These are phyloP conservation scores for Pleurozium schreberi DNA, from an alignment of 225 moss, liverwort and hornwort species.

Conservation along the genomic window DNA sequence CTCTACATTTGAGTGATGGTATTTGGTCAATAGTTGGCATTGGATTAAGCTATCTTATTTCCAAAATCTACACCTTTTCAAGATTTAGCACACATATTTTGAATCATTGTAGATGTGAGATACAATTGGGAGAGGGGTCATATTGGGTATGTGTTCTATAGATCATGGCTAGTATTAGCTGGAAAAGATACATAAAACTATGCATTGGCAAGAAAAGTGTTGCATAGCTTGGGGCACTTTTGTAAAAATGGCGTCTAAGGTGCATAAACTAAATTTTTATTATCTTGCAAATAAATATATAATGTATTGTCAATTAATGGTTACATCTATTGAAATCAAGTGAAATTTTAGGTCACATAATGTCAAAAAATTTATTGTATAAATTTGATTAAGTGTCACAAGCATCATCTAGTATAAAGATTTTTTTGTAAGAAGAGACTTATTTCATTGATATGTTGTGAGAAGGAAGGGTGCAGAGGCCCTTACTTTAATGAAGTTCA, in stretches of 20 bases:
- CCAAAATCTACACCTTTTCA: not conserved
- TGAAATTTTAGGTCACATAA: not conserved
- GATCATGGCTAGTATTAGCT: fast-evolving
- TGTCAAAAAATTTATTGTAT: not conserved
- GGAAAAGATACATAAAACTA: too few species aligned
- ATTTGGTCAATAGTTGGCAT: too few species aligned
- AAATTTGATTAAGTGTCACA: not conserved
- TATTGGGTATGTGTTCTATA: too few species aligned
- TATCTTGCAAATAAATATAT: not conserved
- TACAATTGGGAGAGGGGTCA: too few species aligned
- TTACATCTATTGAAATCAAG: not conserved
- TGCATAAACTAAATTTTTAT: not conserved
- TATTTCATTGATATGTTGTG: not conserved
- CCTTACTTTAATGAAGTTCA: not conserved
- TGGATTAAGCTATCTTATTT: too few species aligned
- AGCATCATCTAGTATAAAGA: not conserved
- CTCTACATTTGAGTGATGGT: too few species aligned
- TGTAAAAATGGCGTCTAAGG: fast-evolving
- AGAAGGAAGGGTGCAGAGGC: not conserved
- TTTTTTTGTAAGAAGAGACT: too few species aligned
- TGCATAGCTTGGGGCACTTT: too few species aligned
- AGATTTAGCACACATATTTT: not conserved
- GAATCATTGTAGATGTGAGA: not conserved
- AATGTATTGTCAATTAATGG: fast-evolving
- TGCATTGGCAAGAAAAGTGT: too few species aligned